Conservation (phyloP, 352 stramenopile genomes). For the Globisporangium canariense region DNA sequence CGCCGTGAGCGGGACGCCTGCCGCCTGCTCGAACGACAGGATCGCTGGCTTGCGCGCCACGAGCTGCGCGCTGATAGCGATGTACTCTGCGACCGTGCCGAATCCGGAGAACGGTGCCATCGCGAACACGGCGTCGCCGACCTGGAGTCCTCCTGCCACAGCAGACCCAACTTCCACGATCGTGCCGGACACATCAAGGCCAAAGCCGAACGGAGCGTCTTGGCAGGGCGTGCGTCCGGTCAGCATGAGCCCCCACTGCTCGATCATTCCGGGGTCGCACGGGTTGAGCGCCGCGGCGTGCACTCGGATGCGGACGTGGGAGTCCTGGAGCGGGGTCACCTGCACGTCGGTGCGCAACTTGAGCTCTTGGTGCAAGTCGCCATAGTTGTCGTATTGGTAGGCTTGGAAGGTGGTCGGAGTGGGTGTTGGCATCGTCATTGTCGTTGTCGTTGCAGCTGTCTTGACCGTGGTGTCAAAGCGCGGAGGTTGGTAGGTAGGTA, state of each 20-base stretch:
- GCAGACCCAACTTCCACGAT: neutral
- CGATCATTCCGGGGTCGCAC: neutral
- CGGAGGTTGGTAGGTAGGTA: too few relatives aligned
- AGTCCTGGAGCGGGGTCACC: neutral
- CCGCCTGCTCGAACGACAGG: constrained; percentile 18
- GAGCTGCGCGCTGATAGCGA: constrained; percentile 9
- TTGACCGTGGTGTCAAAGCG: too few relatives aligned
- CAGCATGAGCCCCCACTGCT: neutral
- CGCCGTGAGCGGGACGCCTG: constrained; percentile 16
- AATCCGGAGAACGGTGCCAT: neutral
- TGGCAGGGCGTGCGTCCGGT: neutral
- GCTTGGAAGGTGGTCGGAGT: neutral
- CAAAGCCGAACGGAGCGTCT: neutral
- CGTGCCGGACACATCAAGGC: neutral
- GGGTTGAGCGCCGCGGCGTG: neutral
- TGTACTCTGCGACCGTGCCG: constrained; percentile 16
- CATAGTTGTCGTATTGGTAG: neutral
- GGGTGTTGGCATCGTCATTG: too few relatives aligned
- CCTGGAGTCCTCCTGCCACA: neutral
- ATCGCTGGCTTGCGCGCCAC: constrained; percentile 30
- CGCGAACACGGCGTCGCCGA: neutral
- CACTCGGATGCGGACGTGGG: neutral
- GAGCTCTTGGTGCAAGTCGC: neutral
- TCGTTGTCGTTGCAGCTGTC: too few relatives aligned
- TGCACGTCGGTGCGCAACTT: neutral